Conservation (phyloP, 441 rosid species). For the Populus hybrid region DNA sequence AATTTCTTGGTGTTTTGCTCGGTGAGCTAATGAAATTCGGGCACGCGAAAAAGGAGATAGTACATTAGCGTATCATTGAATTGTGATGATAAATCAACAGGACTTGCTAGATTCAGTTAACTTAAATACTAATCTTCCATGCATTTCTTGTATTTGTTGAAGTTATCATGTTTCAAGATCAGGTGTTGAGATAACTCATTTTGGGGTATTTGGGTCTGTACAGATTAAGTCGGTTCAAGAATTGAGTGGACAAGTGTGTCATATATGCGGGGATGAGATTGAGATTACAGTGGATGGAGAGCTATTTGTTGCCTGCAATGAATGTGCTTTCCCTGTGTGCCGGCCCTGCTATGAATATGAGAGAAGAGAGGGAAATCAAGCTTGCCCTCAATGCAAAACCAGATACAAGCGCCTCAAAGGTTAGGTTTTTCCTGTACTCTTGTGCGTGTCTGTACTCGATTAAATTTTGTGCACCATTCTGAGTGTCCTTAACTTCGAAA, state of each 20-base stretch:
- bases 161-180: constrained; percentile 4
- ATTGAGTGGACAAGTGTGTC: constrained; percentile 69
- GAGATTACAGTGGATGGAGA: constrained; percentile 62
- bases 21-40: not conserved
- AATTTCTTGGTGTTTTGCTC: not conserved
- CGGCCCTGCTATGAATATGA: constrained; percentile 77
- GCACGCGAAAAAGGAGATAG: not conserved
- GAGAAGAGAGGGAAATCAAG: constrained; percentile 79
- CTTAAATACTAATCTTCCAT: not conserved
- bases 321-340: constrained; percentile 88
- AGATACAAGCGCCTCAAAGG: constrained; percentile 77
- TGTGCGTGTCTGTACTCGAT: constrained; percentile 35
- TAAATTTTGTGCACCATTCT: not conserved
- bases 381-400: constrained; percentile 85
- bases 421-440: constrained; percentile 59
- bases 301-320: constrained; percentile 82
- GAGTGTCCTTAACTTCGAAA: not conserved
- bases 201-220: constrained; percentile 33
- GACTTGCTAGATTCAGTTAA: not conserved
- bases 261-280: constrained; percentile 81
- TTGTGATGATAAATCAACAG: not conserved
- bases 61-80: not conserved
- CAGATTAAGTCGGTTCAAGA: constrained; percentile 69
- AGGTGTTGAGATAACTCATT: constrained; percentile 11
- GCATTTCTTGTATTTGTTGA: not conserved